Percentiles rank a stretch among this genome's conserved stretches.
Evolutionary conservation across 2,329 filamentous ascomycete species (phyloP).

Genomic region (Rugonectria rugulosa): DNA sequence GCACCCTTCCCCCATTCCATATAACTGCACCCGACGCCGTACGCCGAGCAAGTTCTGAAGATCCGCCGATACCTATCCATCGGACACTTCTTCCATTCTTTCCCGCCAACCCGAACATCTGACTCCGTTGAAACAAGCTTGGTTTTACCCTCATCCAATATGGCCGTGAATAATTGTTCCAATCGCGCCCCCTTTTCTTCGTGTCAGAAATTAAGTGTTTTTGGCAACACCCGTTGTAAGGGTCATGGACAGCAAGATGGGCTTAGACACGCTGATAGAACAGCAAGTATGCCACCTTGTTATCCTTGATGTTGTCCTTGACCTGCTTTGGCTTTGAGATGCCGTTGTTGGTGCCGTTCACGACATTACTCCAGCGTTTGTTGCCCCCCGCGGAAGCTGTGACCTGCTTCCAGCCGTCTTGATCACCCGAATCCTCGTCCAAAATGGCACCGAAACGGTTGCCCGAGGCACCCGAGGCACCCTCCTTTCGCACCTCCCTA

Average conservation of each 20-base stretch:
- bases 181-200: slow-evolving; percentile 32
- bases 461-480: slow-evolving; percentile 50
- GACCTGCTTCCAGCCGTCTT: slow-evolving; percentile 86
- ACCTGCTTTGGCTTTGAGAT: slow-evolving; percentile 64
- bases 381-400: slow-evolving; percentile 65
- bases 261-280: slow-evolving; percentile 85
- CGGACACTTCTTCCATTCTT: too few species aligned
- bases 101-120: slow-evolving; percentile 31
- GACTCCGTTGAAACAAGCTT: slow-evolving; percentile 36
- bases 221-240: neutral
- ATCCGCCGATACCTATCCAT: slow-evolving; percentile 29
- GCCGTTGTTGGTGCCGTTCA: slow-evolving; percentile 68
- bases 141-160: slow-evolving; percentile 38
- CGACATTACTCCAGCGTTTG: slow-evolving; percentile 73
- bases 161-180: slow-evolving; percentile 36
- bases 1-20: slow-evolving; percentile 24
- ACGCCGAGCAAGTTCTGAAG: slow-evolving; percentile 38
- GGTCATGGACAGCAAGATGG: neutral
- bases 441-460: slow-evolving; percentile 80
- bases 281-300: slow-evolving; percentile 95
- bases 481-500: slow-evolving; percentile 58
- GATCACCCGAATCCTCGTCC: slow-evolving; percentile 72
- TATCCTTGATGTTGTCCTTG: slow-evolving; percentile 79
- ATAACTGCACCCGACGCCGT: slow-evolving; percentile 39
- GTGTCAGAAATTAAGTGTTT: slow-evolving; percentile 14